Base-by-base conservation (phyloP, 2,329 filamentous ascomycete species). In the Didymella exigua region DNA sequence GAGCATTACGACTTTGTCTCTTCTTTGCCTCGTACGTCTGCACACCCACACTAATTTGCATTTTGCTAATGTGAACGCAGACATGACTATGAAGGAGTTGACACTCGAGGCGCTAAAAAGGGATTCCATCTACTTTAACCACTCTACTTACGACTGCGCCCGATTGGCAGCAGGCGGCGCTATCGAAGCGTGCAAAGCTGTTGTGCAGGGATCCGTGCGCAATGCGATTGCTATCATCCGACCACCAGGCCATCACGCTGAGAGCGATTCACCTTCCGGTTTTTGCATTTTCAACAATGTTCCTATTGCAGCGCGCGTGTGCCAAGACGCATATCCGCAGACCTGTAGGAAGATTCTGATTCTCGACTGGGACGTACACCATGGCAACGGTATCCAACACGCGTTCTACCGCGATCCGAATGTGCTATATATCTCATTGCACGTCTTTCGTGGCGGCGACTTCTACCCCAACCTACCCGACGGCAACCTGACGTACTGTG, bases 281-380 rank as follows among this genome's bases (percentile, higher is more conserved):
- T 99, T 99, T 71, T 99, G 95, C 73, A 85, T 98, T 55, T 98
- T 98, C 79, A 97, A 99, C 78, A 99, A 99, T 69, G 95, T 98
- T 3, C 92, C 91, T 18, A 89, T 99, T 54, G 93, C 93, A 1
- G 88, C 92, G n/a, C 89, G 86, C 56, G 89, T 93, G 11, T 97
- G 93, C 71, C 92, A 96, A 72, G 79, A 83, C 48, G 87, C 92
- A 56, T 95, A 90, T 63, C 90, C 90, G 1, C 85, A 93, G 3
- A 78, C 79, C 8, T 97, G 93, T 70, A 87, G 91, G 51, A 98
- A 96, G 75, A 85, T 99, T 18, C 77, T 99, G 50, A 95, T 99
- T 62, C 80, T 99, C 7, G 95, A 99, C 71, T 99, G 95, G 86
- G 86, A 89, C 72, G 86, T 89, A 3, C 86, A 89, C 69, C 86